Evolutionary conservation across 306 rosid genomes (phyloP).

Genomic region (Vigna angularis): DNA sequence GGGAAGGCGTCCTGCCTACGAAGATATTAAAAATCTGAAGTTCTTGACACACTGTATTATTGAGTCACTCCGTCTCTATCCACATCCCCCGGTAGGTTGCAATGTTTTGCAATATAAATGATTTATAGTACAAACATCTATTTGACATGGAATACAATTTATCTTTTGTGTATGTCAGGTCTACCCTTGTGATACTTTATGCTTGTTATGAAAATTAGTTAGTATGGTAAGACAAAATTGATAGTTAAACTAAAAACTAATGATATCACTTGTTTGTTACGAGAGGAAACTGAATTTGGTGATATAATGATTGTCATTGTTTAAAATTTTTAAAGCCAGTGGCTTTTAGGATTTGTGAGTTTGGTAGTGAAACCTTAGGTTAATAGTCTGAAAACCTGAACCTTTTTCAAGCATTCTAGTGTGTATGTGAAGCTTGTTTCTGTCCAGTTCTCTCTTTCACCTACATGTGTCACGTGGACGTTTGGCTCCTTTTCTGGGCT

Average conservation of each 20-base stretch:
- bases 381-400: not conserved
- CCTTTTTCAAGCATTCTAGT: not conserved
- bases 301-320: constrained; percentile 19
- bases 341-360: not conserved
- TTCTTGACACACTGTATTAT: constrained; percentile 80
- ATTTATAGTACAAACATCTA: not conserved
- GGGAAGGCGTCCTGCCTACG: constrained; percentile 77
- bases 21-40: constrained; percentile 83
- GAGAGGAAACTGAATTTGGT: not conserved
- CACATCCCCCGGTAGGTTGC: constrained; percentile 89
- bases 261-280: constrained; percentile 1
- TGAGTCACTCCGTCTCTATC: constrained; percentile 90
- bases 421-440: not conserved
- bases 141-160: not conserved
- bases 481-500: not conserved
- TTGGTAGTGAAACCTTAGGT: not conserved
- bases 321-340: constrained; percentile 6
- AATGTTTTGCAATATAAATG: constrained; percentile 26
- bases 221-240: constrained; percentile 25
- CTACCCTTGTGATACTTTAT: constrained; percentile 11
- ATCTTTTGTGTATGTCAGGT: not conserved
- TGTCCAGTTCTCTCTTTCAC: not conserved
- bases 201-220: constrained; percentile 31
- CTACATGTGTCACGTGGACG: not conserved
- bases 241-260: not conserved